Evolutionary conservation across 345 rosid genomes (phyloP).

Genomic region (Diplotaxis tenuifolia): DNA sequence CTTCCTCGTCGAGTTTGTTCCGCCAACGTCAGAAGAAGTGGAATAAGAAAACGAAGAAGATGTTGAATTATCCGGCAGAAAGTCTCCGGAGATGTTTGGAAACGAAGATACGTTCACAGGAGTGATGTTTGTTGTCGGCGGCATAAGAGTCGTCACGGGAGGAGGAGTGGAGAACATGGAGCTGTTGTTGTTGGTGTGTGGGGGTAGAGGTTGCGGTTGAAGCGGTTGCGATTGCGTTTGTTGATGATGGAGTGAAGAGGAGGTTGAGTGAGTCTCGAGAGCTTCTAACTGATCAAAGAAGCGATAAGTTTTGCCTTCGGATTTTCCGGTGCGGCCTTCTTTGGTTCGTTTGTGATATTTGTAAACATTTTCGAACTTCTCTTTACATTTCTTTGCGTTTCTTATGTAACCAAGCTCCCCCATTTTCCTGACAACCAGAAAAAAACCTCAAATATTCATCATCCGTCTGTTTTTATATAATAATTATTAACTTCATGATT

Average conservation of each 20-base stretch:
- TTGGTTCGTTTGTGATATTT: constrained; percentile 92
- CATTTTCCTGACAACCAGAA: constrained; percentile 54
- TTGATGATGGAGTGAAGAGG: constrained; percentile 17
- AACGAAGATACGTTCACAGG: constrained; percentile 28
- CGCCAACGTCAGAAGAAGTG: constrained; percentile 64
- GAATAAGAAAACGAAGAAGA: constrained; percentile 58
- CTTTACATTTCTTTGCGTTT: constrained; percentile 85
- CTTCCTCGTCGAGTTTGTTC: constrained; percentile 44
- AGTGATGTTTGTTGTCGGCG: constrained; percentile 31
- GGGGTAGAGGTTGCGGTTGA: constrained; percentile 10
- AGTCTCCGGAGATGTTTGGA: constrained; percentile 42
- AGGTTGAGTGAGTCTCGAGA: constrained; percentile 41
- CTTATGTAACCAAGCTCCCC: constrained; percentile 72
- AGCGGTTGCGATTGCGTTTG: constrained; percentile 27
- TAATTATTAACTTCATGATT: neutral
- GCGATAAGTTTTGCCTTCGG: constrained; percentile 67
- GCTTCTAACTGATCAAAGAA: constrained; percentile 87
- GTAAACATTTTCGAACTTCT: constrained; percentile 90
- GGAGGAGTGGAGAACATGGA: constrained; percentile 36
- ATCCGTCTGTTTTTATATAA: neutral
- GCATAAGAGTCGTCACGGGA: constrained; percentile 40
- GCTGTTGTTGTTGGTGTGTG: constrained; percentile 23
- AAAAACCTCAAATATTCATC: neutral
- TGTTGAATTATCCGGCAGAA: constrained; percentile 41
- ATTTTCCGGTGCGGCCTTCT: constrained; percentile 70